Conservation (phyloP, 768 basidiomycete species). For the Sporobolomyces pararoseus region DNA sequence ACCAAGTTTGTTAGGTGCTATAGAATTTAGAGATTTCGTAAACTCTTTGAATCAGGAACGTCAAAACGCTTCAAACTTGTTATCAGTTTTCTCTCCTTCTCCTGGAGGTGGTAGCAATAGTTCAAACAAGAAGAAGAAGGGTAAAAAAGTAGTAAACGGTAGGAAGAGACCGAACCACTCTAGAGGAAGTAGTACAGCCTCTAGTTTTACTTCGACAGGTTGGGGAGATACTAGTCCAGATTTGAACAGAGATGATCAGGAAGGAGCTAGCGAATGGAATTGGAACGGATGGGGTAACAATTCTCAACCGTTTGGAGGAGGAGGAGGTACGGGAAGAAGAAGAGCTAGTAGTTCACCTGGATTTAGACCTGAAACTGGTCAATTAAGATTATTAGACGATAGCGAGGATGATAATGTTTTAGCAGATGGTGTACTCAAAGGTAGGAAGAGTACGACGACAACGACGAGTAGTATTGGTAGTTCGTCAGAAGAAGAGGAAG, state of each 20-base stretch:
- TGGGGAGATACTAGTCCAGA: background rate
- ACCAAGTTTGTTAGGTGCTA: conserved; percentile 78
- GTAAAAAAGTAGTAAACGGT: background rate
- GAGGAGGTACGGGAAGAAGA: background rate
- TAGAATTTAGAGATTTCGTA: conserved; percentile 92
- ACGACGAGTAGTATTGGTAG: background rate
- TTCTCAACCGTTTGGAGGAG: background rate
- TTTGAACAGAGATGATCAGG: background rate
- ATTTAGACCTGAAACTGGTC: conserved; percentile 6
- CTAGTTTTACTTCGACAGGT: too few species aligned
- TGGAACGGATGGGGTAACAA: background rate
- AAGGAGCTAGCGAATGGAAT: background rate
- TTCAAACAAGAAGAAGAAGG: background rate
- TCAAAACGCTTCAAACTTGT: conserved; percentile 35
- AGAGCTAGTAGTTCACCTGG: conserved; percentile 9
- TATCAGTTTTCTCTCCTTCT: conserved; percentile 36
- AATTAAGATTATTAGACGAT: background rate
- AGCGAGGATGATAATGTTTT: conserved; percentile 14
- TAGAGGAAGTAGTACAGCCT: conserved; percentile 6
- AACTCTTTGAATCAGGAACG: conserved; percentile 66
- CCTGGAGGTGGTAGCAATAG: conserved; percentile 6
- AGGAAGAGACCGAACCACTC: background rate
- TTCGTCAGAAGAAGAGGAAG: conserved; percentile 15
- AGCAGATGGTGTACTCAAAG: conserved; percentile 13
- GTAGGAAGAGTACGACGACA: background rate